Conservation (phyloP, 331 rosid genomes). For the Cydonia oblonga region DNA sequence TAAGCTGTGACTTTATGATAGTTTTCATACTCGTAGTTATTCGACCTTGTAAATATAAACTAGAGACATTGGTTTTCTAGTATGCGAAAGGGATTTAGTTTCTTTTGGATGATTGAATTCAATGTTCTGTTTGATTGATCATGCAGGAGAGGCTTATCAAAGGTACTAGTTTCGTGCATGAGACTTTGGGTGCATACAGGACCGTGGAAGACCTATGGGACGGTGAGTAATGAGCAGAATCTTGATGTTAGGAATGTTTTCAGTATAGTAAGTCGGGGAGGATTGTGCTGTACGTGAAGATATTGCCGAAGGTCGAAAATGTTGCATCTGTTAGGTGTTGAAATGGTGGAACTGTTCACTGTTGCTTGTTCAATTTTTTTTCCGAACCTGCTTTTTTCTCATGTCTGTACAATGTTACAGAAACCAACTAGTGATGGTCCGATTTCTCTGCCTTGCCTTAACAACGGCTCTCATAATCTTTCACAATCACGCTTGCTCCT, state of each 20-base stretch:
- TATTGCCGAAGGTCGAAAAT: neutral
- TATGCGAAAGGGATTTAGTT: neutral
- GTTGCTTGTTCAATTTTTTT: neutral
- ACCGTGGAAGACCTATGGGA: constrained; percentile 61
- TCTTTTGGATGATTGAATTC: neutral
- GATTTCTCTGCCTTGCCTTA: neutral
- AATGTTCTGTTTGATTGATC: neutral
- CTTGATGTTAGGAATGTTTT: neutral
- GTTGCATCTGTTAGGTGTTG: neutral
- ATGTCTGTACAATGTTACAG: neutral
- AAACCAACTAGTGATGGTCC: neutral
- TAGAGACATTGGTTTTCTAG: neutral
- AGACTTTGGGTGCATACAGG: constrained; percentile 35
- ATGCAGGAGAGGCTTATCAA: constrained; percentile 48
- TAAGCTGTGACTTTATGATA: neutral
- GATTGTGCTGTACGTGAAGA: neutral
- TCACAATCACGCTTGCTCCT: neutral
- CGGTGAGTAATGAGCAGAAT: constrained; percentile 25
- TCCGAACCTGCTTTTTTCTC: neutral
- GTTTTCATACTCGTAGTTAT: no score
- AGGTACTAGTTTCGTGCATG: constrained; percentile 15
- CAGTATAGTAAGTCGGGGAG: neutral
- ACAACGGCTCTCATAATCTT: neutral
- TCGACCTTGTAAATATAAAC: neutral
- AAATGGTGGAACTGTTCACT: neutral